Conservation (phyloP, 106 monocot genomes). For the Allium fistulosum region DNA sequence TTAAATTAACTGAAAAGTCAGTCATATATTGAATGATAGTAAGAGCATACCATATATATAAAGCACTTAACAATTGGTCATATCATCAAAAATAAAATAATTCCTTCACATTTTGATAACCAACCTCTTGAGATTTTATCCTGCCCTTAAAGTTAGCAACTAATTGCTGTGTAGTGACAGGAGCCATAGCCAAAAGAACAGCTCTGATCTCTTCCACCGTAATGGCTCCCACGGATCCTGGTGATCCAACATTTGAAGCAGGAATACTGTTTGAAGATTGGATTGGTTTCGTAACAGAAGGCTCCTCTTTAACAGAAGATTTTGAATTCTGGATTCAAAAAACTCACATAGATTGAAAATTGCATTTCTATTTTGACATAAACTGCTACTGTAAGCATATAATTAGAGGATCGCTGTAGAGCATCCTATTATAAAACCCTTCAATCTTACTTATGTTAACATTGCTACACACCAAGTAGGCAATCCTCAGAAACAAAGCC, state of each 20-base stretch:
- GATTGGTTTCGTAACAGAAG: conserved; percentile 30
- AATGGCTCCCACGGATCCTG: conserved; percentile 41
- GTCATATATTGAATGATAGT: neutral
- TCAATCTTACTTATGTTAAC: no score
- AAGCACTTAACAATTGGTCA: neutral
- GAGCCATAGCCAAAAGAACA: conserved; percentile 53
- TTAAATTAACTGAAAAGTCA: neutral
- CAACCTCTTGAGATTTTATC: conserved; percentile 56
- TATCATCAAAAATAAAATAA: neutral
- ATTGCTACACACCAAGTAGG: no score
- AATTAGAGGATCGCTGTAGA: no score
- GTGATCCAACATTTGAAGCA: conserved; percentile 22
- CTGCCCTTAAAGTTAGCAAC: conserved; percentile 78
- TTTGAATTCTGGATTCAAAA: conserved; percentile 34
- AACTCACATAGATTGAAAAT: neutral
- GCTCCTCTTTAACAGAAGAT: conserved; percentile 53
- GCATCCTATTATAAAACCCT: no score
- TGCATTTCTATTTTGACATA: no score
- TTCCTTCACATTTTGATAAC: neutral
- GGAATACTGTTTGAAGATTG: conserved; percentile 20
- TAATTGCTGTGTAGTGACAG: conserved; percentile 83
- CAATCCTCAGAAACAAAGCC: no score
- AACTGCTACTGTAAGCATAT: no score
- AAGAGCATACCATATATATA: neutral
- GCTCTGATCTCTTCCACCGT: conserved; percentile 83